These are phyloP conservation scores for Nakaseomyces kungkrabaensis DNA, from an alignment of 1,139 yeast species.

Conservation along the genomic window DNA sequence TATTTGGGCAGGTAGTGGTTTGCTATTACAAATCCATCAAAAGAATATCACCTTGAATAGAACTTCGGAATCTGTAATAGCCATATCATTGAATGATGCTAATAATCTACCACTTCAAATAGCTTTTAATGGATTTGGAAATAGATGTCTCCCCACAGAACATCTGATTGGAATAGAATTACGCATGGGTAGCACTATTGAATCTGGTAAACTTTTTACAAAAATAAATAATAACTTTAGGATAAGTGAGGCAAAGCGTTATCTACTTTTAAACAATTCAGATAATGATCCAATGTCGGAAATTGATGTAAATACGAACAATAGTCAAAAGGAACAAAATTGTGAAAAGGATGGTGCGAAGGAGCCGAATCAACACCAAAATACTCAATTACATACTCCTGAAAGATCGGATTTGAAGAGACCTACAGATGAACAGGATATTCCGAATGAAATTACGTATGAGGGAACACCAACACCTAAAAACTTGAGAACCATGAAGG, in stretches of 20 bases:
- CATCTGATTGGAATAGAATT: conserved; percentile 10
- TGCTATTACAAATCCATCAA: neutral
- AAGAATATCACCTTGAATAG: neutral
- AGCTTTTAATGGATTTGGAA: neutral
- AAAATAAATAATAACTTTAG: conserved; percentile 12
- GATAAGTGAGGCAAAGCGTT: conserved; percentile 19
- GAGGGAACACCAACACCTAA: neutral
- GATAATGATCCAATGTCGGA: conserved; percentile 8
- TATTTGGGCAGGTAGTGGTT: neutral
- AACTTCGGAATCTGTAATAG: neutral
- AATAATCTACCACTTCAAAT: conserved; percentile 5
- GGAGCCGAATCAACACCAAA: neutral
- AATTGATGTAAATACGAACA: neutral
- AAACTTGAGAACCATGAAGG: neutral
- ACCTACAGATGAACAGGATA: conserved; percentile 14
- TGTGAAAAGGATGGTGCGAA: neutral
- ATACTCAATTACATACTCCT: conserved; percentile 11
- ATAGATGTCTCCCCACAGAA: neutral
- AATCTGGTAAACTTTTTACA: conserved; percentile 7
- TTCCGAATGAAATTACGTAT: neutral
- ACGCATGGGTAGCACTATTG: conserved; percentile 5
- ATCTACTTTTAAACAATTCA: conserved; percentile 13
- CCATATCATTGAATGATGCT: neutral
- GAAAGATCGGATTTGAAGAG: conserved; percentile 12
- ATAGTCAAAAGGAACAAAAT: neutral